Conservation (phyloP, 108 stramenopile species). For the Skeletonema costatum region DNA sequence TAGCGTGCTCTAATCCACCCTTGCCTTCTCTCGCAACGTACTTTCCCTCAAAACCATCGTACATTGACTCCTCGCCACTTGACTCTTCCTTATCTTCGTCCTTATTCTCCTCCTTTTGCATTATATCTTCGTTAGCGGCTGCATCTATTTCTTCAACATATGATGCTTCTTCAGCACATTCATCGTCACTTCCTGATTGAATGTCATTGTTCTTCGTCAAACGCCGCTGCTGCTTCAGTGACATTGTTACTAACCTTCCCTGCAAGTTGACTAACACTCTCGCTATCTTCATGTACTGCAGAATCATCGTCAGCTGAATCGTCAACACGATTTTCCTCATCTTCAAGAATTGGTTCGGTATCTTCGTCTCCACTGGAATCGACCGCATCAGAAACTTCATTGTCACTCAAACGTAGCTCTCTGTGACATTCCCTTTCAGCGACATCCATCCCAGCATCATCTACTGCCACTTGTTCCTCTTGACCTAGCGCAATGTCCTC, state of each 20-base stretch:
- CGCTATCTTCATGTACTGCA: not conserved
- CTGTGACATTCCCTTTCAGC: no score
- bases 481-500: not conserved
- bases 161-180: not conserved
- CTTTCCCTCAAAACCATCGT: not conserved
- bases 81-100: not conserved
- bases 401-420: not conserved
- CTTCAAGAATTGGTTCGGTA: not conserved
- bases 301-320: not conserved
- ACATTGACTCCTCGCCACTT: not conserved
- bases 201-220: not conserved
- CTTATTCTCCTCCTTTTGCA: not conserved
- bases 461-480: not conserved
- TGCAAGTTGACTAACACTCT: not conserved
- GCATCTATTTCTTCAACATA: not conserved
- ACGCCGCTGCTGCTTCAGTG: not conserved
- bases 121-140: not conserved
- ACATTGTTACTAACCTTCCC: not conserved
- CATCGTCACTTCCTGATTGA: not conserved
- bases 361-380: not conserved
- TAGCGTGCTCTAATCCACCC: not conserved
- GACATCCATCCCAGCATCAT: not conserved
- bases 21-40: not conserved
- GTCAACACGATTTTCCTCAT: not conserved
- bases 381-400: not conserved